phyloP scores from a whole-genome alignment of 2,329 filamentous ascomycete species.

The Exophiala oligosperma region DNA sequence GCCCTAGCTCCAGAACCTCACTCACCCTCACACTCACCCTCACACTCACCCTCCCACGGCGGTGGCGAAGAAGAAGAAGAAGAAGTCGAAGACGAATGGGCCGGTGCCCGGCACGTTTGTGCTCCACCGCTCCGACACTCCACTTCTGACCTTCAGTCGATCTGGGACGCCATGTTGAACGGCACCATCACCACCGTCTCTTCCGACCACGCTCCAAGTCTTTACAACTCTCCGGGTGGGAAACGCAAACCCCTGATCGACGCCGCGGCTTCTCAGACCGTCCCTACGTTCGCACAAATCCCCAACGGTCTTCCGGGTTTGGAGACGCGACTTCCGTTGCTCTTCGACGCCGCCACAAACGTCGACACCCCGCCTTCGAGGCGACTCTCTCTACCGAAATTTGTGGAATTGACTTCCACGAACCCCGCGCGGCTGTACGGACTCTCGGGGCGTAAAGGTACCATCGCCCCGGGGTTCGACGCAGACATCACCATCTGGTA shows the following conservation, averaged over 20 bases:
- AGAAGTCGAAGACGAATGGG: conserved; percentile 39
- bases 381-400: conserved; percentile 38
- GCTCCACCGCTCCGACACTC: conserved; percentile 52
- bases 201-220: conserved; percentile 48
- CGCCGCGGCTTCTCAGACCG: conserved; percentile 20
- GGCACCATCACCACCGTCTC: conserved; percentile 58
- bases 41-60: conserved; percentile 29
- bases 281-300: conserved; percentile 40
- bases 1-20: conserved; percentile 8
- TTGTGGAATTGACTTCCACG: conserved; percentile 46
- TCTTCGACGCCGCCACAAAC: conserved; percentile 37
- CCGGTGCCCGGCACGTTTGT: conserved; percentile 57
- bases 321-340: conserved; percentile 43
- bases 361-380: background rate
- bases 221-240: conserved; percentile 40
- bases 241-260: conserved; percentile 33
- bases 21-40: background rate
- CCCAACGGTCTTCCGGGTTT: conserved; percentile 47
- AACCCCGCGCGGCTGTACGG: conserved; percentile 49
- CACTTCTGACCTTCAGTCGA: conserved; percentile 48
- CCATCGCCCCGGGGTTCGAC: conserved; percentile 44
- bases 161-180: conserved; percentile 54
- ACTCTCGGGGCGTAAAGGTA: conserved; percentile 41
- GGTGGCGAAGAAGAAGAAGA: conserved; percentile 24
- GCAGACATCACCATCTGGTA: conserved; percentile 49